phyloP scores from a whole-genome alignment of 305 asterid genomes.

The Solanum hybrid region DNA sequence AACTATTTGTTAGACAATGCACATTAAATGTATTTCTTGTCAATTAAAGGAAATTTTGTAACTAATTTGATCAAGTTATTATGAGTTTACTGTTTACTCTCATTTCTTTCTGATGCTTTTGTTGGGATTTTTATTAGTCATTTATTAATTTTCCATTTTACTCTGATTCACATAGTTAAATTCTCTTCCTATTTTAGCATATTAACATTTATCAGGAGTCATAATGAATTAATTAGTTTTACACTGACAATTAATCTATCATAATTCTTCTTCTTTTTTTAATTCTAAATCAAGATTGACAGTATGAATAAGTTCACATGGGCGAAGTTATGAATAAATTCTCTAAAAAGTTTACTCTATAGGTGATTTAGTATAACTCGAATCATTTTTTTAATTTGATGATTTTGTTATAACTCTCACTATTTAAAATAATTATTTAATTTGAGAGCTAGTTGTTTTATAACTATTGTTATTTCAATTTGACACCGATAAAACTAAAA shows the following conservation, averaged over 20 bases:
- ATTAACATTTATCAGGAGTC: not conserved
- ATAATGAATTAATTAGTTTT: not conserved
- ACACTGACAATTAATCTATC: not conserved
- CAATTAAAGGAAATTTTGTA: not conserved
- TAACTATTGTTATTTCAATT: too few relatives aligned
- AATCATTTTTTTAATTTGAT: not conserved
- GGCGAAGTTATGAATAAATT: not conserved
- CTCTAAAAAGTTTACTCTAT: not conserved
- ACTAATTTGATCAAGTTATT: not conserved
- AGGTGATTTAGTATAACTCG: not conserved
- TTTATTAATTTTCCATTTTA: not conserved
- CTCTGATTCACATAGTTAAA: not conserved
- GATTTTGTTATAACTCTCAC: not conserved
- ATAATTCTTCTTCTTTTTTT: too few relatives aligned
- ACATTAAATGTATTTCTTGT: not conserved
- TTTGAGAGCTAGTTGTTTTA: not conserved
- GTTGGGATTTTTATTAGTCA: not conserved
- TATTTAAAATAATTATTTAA: not conserved
- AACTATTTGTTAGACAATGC: not conserved
- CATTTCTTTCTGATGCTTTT: not conserved
- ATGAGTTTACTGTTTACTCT: not conserved
- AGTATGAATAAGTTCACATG: not conserved
- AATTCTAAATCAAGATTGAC: not conserved
- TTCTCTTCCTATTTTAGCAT: not conserved
- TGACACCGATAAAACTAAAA: not conserved